These are phyloP conservation scores for Sclerotinia minor DNA, from an alignment of 2,329 filamentous ascomycete genomes.

Conservation along the genomic window DNA sequence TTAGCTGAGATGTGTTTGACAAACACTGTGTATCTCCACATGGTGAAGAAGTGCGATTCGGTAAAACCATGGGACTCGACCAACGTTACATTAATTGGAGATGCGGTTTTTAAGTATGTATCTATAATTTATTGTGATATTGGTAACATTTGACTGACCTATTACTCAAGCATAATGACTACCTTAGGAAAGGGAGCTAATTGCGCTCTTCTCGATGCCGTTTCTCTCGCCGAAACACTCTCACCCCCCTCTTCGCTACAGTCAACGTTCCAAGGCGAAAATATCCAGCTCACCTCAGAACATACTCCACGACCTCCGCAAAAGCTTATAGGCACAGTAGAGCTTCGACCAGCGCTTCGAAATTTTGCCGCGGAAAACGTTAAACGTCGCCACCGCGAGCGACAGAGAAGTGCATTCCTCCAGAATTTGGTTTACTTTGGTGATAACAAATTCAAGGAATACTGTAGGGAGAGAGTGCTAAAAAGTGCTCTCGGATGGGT, in stretches of 20 bases:
- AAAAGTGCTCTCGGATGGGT: slow-evolving; percentile 35
- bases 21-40: slow-evolving; percentile 33
- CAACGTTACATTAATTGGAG: slow-evolving; percentile 36
- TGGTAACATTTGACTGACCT: slow-evolving; percentile 15
- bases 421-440: slow-evolving; percentile 38
- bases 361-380: slow-evolving; percentile 34
- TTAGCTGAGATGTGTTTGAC: slow-evolving; percentile 32
- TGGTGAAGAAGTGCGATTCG: slow-evolving; percentile 33
- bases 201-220: slow-evolving; percentile 38
- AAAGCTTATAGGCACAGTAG: background rate
- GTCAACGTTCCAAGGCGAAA: background rate
- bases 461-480: slow-evolving; percentile 32
- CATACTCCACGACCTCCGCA: background rate
- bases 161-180: slow-evolving; percentile 33
- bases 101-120: slow-evolving; percentile 38
- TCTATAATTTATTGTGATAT: too few species aligned
- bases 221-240: slow-evolving; percentile 34
- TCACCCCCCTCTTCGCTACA: background rate
- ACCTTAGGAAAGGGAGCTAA: slow-evolving; percentile 39
- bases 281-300: background rate
- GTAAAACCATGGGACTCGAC: slow-evolving; percentile 34
- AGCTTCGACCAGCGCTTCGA: slow-evolving; percentile 26
- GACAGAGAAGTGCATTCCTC: slow-evolving; percentile 34
- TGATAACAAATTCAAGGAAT: slow-evolving; percentile 34
- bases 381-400: slow-evolving; percentile 33